phyloP scores from a whole-genome alignment of 805 yeast genomes.

The Wickerhamomyces strasburgensis region DNA sequence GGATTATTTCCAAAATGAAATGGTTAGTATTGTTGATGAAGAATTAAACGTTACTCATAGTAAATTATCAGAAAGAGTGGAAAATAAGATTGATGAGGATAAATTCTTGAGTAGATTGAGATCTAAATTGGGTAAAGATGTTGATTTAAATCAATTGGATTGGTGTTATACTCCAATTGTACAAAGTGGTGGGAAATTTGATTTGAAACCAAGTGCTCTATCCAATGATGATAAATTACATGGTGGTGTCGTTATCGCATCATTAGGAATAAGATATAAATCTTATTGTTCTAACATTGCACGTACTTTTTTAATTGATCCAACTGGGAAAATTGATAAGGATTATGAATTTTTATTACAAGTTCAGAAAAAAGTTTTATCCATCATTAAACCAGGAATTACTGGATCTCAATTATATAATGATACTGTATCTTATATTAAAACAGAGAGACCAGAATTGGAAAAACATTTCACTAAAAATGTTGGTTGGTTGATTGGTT shows the following conservation, averaged over 20 bases:
- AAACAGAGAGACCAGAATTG: slow-evolving; percentile 60
- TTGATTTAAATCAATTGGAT: slow-evolving; percentile 73
- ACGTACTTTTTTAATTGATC: slow-evolving; percentile 86
- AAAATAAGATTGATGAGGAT: slow-evolving; percentile 75
- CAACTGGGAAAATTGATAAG: slow-evolving; percentile 69
- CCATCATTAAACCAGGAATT: slow-evolving; percentile 60
- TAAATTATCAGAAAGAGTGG: slow-evolving; percentile 69
- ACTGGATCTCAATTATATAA: slow-evolving; percentile 59
- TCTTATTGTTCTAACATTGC: slow-evolving; percentile 85
- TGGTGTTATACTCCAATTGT: slow-evolving; percentile 93
- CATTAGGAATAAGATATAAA: slow-evolving; percentile 82
- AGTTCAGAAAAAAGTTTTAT: slow-evolving; percentile 62
- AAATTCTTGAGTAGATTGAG: slow-evolving; percentile 57
- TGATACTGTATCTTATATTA: slow-evolving; percentile 56
- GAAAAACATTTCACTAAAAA: slow-evolving; percentile 64
- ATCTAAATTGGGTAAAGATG: slow-evolving; percentile 55
- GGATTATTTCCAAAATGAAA: slow-evolving; percentile 79
- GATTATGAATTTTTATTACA: slow-evolving; percentile 73
- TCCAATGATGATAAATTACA: slow-evolving; percentile 60
- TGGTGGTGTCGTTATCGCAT: slow-evolving; percentile 77
- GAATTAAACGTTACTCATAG: slow-evolving; percentile 71
- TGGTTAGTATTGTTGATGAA: slow-evolving; percentile 83
- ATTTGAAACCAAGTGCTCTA: slow-evolving; percentile 77
- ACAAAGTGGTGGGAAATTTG: slow-evolving; percentile 83
- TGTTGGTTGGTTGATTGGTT: slow-evolving; percentile 84